A percentile compares a stretch with the other conserved stretches of the same genome.
These are phyloP conservation scores for Xylaria sp. DNA, from an alignment of 2,329 filamentous ascomycete species.

Conservation along the genomic window DNA sequence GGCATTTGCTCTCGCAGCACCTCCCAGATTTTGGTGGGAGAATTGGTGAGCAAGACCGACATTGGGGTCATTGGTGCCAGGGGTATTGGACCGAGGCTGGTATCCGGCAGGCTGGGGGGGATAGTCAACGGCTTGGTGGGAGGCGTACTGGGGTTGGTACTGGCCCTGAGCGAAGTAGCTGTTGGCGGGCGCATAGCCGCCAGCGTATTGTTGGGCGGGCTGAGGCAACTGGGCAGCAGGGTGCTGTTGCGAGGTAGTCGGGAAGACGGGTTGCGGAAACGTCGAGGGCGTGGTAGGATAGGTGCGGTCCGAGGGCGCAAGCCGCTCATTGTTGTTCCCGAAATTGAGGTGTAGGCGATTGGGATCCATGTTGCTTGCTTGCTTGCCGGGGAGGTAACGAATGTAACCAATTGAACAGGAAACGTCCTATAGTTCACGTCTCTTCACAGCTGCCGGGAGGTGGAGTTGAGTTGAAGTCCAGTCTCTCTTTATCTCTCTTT, in stretches of 20 bases:
- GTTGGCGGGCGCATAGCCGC: conserved; percentile 59
- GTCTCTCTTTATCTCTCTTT: not conserved
- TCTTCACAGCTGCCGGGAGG: not conserved
- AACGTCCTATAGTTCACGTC: not conserved
- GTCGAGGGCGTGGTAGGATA: conserved; percentile 94
- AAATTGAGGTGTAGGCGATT: conserved; percentile 76
- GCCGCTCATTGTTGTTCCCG: conserved; percentile 73
- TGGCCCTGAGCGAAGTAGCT: conserved; percentile 73
- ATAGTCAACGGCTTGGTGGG: conserved; percentile 46
- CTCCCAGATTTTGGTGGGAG: conserved; percentile 92
- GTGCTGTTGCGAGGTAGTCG: conserved; percentile 57
- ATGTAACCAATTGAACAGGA: conserved; percentile 4
- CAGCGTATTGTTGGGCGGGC: conserved; percentile 57
- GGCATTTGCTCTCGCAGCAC: conserved; percentile 74
- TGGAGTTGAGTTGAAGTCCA: not conserved
- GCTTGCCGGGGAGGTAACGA: not conserved
- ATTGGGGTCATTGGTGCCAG: conserved; percentile 81
- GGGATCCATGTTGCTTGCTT: conserved; percentile 57
- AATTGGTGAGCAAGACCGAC: conserved; percentile 95
- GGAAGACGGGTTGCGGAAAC: conserved; percentile 89
- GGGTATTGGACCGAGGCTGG: conserved; percentile 66
- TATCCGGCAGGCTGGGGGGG: conserved; percentile 51
- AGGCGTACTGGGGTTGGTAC: conserved; percentile 59
- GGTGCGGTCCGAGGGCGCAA: conserved; percentile 71
- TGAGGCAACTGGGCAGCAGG: conserved; percentile 59